A percentile compares a stretch with the other conserved stretches of the same genome.
phyloP scores from a whole-genome alignment of 2,329 filamentous ascomycete species.

The Fusarium zealandicum region DNA sequence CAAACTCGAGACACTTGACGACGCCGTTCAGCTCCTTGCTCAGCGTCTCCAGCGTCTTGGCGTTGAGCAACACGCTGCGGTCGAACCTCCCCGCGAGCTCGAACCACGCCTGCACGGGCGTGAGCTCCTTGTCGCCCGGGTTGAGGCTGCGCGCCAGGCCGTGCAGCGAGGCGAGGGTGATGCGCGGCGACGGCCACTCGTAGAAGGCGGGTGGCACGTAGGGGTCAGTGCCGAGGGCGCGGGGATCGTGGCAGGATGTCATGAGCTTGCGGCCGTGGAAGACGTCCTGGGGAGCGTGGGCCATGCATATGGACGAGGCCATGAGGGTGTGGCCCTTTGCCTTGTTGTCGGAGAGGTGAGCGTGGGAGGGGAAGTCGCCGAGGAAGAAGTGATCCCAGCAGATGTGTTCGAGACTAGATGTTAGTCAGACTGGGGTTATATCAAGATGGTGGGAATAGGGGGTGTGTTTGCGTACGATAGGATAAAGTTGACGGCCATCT shows the following conservation, averaged over 20 bases:
- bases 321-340: slow-evolving; percentile 54
- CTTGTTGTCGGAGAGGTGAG: slow-evolving; percentile 42
- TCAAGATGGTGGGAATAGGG: not conserved
- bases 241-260: slow-evolving; percentile 23
- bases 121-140: slow-evolving; percentile 52
- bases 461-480: slow-evolving; percentile 51
- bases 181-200: slow-evolving; percentile 49
- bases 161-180: slow-evolving; percentile 54
- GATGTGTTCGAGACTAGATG: slow-evolving; percentile 57
- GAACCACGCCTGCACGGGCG: slow-evolving; percentile 64
- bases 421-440: slow-evolving; percentile 4
- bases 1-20: slow-evolving; percentile 57
- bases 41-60: slow-evolving; percentile 47
- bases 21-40: slow-evolving; percentile 52
- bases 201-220: slow-evolving; percentile 37
- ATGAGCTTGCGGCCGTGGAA: slow-evolving; percentile 41
- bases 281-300: slow-evolving; percentile 47
- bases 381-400: slow-evolving; percentile 59
- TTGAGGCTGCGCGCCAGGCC: slow-evolving; percentile 56
- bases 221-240: slow-evolving; percentile 21
- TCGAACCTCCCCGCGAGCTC: slow-evolving; percentile 56
- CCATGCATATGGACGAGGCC: slow-evolving; percentile 53
- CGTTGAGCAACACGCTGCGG: slow-evolving; percentile 47
- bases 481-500: slow-evolving; percentile 61
- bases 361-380: slow-evolving; percentile 49